Base-by-base conservation (phyloP, 1,284 basidiomycete genomes). In the Coniferiporia weirii region DNA sequence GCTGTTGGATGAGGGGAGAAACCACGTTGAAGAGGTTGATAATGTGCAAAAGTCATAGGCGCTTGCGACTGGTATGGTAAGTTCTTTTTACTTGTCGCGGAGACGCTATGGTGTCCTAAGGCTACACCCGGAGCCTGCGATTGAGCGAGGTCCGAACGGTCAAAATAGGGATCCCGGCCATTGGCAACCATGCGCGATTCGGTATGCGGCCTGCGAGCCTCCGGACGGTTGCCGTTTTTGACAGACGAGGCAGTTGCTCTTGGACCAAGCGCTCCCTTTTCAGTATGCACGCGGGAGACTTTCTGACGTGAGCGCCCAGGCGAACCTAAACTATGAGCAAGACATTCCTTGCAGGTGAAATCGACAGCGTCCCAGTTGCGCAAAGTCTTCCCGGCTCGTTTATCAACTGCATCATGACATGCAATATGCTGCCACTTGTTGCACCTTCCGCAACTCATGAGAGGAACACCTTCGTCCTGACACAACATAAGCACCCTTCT, bases 401-500 rank as follows among this genome's bases (percentile, higher is more conserved):
- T 69, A 67, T 91, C 89, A 27, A 77, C 81, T 45, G 71, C 72
- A 66, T 92, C 86, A 65, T 92, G 88, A 64, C 89, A 92, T n/a
- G 73, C 64, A 44, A 89, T 90, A 63, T 92, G 89, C 63, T 91
- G 89, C 92, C 93, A 95, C 66, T 84, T 87, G 19, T 79, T 80
- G 70, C 92, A 95, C 47, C 73, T 69, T 38, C 88, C 89, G 67
- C 92, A 95, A 48, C 83, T 90, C 69, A 93, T 82, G 72, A 95
- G 80, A 9, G 88, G 83, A 35, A 78, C 73, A 20, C 84, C 85
- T 63, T 90, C 89, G 63, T 93, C 89, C 88, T 93, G 58, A 38
- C 19, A 32, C 56, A 57, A 38, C 45, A 64, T 60, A 38, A 63
- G 40, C 48, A 56, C 36, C 44, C 27, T 17, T 36, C n/a, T 47